Evolutionary conservation across 345 rosid genomes (phyloP), one percentile per base, ranked within the genome.

Genomic region (Rhizophora mangle): DNA sequence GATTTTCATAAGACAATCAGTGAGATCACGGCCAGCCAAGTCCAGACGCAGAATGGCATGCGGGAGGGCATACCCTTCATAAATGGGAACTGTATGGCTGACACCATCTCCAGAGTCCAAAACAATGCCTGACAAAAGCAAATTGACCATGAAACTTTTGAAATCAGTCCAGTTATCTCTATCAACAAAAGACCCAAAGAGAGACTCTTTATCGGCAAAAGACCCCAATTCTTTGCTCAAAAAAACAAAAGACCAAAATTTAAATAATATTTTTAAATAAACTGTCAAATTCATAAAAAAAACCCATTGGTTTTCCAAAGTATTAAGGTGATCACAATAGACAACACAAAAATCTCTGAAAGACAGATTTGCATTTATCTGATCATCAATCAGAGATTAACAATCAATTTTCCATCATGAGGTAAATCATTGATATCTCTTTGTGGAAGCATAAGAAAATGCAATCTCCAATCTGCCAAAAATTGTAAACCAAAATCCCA

Each of bases 1-100:
- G 63, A 89, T 83, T 73, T 89, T 86, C 87, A 82, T 87, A 1
- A 87, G 84, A 75, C 87, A 84, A 56, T 87, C 92, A 0, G 96
- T 87, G 59, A 89, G 90, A 70, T 87, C 96, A 80, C 88, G 96
- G 8, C 96, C 92, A 68, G 92, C 92, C 58, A 89, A 75, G 78
- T 89, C 88, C 2, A 89, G 86, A 75, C 92, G 90, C 74, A 87
- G 79, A 68, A 89, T 87, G 73, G 96, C 92, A 73, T 87, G 90
- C 62, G 92, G 88, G 21, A 82, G 85, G 68, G 85, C 88, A 64
- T 82, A 82, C 46, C 88, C 85, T 71, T 84, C 85, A 21, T 82
- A 82, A 72, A 84, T 84, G 53, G 88, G 88, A 65, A 84, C 88
- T 24, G 85, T 84, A 71, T 82, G 88, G 67, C 88, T 84, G 71